Evolutionary conservation across 768 basidiomycete genomes (phyloP), one percentile per base, ranked within the genome.

Genomic region (Russula griseocarnosa): DNA sequence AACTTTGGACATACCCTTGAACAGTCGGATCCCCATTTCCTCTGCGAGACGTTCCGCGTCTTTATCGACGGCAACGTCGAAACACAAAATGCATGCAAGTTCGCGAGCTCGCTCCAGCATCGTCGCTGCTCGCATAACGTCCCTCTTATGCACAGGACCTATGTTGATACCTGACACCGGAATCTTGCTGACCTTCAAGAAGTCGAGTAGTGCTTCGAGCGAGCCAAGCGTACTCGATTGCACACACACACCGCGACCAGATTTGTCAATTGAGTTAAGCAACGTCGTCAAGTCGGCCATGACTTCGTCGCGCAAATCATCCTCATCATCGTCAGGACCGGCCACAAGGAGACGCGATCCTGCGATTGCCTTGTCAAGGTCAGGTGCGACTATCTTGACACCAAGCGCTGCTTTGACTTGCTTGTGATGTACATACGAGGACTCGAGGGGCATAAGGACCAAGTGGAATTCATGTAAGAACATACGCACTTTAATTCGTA

Each of bases 51-150:
- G 82, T 71, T 95, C 94, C 2, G 94, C 93, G 42, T 98, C 96
- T 75, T 85, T 95, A 76, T 98, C 96, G 26, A 98, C 85, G 3
- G 86, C 73, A 8, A 99, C 97, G 74, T 99, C 97, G 77, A 99
- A 99, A 73, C 93, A 95, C 63, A 99, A 86, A 66, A 98, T 89
- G 70, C 92, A 91, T 6, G 96, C 94, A 36, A 95, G 83, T 72
- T 98, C 96, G 73, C 92, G 94, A 13, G 94, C 94, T 73, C 87
- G 92, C 77, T 98, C 96, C 71, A 98, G 76, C 95, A 98, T 98
- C 5, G 88, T 90, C 40, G 90, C 88, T 47, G 90, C 79, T 56
- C 93, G 88, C 86, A 94, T 95, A 65, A 99, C 81, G 71, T 98
- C 94, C 74, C 86, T 92, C 79, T 94, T 95, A 79, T 94, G 89